phyloP scores from a whole-genome alignment of 2,329 filamentous ascomycete genomes.

The Aotearoamyces nothofagi region DNA sequence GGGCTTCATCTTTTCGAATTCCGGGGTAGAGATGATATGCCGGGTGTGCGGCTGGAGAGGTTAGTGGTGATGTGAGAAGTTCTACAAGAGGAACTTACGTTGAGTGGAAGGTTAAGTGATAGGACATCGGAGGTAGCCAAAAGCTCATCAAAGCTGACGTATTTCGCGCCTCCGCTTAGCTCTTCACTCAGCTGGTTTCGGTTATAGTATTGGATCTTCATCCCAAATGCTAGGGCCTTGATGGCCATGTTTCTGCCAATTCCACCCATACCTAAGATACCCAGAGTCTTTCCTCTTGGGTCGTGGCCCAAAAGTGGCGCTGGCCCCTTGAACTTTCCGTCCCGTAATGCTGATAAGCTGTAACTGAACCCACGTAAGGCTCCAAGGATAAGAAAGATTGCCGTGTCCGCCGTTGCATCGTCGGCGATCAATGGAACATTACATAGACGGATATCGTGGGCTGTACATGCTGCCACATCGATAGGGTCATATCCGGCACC shows the following conservation, averaged over 20 bases:
- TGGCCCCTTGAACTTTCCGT: slow-evolving; percentile 42
- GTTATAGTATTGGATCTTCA: slow-evolving; percentile 62
- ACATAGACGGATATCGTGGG: too few relatives aligned
- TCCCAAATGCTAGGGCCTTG: slow-evolving; percentile 57
- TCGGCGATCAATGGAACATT: too few relatives aligned
- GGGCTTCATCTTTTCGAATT: slow-evolving; percentile 63
- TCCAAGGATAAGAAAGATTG: slow-evolving; percentile 63
- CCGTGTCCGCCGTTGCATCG: slow-evolving; percentile 64
- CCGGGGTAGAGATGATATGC: slow-evolving; percentile 48
- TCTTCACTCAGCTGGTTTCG: slow-evolving; percentile 39
- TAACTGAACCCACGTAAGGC: slow-evolving; percentile 57
- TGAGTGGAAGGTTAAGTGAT: slow-evolving; percentile 63
- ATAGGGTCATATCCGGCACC: too few relatives aligned
- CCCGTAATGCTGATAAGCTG: slow-evolving; percentile 21
- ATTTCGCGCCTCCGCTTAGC: slow-evolving; percentile 34
- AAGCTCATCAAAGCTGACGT: slow-evolving; percentile 58
- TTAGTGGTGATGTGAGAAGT: too few relatives aligned
- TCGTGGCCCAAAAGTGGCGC: slow-evolving; percentile 34
- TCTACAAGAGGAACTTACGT: slow-evolving; percentile 34
- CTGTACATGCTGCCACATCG: too few relatives aligned
- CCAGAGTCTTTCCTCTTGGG: slow-evolving; percentile 57
- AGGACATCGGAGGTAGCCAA: slow-evolving; percentile 54
- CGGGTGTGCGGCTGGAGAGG: slow-evolving; percentile 1
- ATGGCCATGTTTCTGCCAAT: slow-evolving; percentile 60
- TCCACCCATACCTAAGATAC: slow-evolving; percentile 73